Conservation (phyloP, 2,329 filamentous ascomycete genomes). For the Emergomyces orientalis region DNA sequence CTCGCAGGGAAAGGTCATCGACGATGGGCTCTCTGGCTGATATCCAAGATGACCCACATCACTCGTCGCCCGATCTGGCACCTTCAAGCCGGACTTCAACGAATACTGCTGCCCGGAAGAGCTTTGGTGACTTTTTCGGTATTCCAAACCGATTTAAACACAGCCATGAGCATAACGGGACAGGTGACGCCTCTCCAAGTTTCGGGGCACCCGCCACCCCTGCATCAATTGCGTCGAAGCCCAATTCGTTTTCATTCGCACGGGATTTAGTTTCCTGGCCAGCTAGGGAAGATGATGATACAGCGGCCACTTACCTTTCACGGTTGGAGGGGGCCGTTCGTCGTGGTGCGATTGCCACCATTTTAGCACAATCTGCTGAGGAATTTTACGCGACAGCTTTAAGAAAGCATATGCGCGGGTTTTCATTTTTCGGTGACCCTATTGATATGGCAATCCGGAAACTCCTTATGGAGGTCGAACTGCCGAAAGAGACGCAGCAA, state of each 20-base stretch:
- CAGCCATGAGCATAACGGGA: conserved; percentile 61
- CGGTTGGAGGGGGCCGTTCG: conserved; percentile 72
- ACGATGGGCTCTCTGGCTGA: conserved; percentile 77
- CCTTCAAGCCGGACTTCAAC: conserved; percentile 61
- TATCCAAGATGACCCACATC: conserved; percentile 60
- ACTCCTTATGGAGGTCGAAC: conserved; percentile 87
- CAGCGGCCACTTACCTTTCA: conserved; percentile 77
- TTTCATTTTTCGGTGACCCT: conserved; percentile 90
- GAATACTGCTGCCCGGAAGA: conserved; percentile 77
- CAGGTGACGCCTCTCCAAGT: conserved; percentile 54
- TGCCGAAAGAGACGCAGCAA: conserved; percentile 95
- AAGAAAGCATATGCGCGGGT: conserved; percentile 89
- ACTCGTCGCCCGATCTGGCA: conserved; percentile 53
- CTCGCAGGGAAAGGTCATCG: conserved; percentile 68
- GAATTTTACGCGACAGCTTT: conserved; percentile 73
- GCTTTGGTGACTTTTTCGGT: conserved; percentile 80
- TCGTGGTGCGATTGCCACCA: conserved; percentile 72
- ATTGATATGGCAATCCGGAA: conserved; percentile 98
- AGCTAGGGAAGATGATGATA: conserved; percentile 75
- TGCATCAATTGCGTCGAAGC: conserved; percentile 61
- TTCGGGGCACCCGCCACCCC: conserved; percentile 57
- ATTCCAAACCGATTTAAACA: conserved; percentile 67
- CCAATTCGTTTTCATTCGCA: conserved; percentile 70
- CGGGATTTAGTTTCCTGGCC: conserved; percentile 56
- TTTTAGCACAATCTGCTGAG: conserved; percentile 78